Evolutionary conservation across 2,329 filamentous ascomycete species (phyloP), one percentile per base, ranked within the genome.

Genomic region (Mariannaea sp.): DNA sequence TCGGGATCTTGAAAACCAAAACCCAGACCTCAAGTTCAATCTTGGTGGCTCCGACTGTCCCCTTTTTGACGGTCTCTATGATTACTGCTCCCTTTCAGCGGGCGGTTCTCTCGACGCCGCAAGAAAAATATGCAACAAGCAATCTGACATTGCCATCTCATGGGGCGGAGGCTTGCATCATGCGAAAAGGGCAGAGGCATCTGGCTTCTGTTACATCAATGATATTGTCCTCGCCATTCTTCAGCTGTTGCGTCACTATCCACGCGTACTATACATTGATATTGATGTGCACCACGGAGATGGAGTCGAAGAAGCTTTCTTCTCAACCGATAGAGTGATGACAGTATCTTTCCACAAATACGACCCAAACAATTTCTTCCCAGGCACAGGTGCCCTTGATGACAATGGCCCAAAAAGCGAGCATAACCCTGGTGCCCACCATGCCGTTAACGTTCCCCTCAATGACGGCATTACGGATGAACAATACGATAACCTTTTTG

Each of bases 121-220:
- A 12, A 85, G 90, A 56, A 96, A 96, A 70, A 85, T 99, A 30
- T 89, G 87, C 69, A 88, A 90, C 66, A 81, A 86, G 41, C 89
- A 96, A 73, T 91, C 92, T 24, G 90, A 97, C 68, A 97, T 99
- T 68, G 94, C 94, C 49, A 92, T 99, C 68, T 95, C 96, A 66
- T 99, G 94, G 94, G 94, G 92, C 14, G 94, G 94, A 29, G 94
- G 94, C 9, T 82, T 99, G 24, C 94, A 99, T 72, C 94, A 99
- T 68, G 94, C 94, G 39, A 97, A 97, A 73, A 94, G 93, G 70
- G 85, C 88, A 47, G 92, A 96, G 73, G 93, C 94, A 0, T 93
- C 89, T 12, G 94, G 94, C 0, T 99, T 99, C 73, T 99, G 94
- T 77, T 99, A 99, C 75, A 92, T 97, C 75, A 99, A 99, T 72